phyloP scores from a whole-genome alignment of 768 basidiomycete species.

The Strobilomyces confusus region DNA sequence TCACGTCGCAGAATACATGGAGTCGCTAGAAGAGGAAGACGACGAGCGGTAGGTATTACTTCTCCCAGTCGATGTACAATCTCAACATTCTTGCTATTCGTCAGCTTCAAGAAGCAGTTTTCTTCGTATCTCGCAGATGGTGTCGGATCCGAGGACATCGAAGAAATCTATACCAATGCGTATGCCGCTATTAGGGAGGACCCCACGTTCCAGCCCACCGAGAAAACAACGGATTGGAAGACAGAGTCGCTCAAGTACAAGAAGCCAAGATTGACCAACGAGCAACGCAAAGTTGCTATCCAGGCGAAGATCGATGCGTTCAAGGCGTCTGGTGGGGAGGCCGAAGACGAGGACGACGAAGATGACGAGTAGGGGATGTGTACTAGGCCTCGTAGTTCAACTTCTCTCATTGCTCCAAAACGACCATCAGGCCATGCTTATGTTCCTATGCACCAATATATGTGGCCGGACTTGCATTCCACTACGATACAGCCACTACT shows the following conservation, averaged over 20 bases:
- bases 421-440: slow-evolving; percentile 14
- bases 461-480: slow-evolving; percentile 5
- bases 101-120: slow-evolving; percentile 97
- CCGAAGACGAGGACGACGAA: slow-evolving; percentile 37
- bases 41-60: slow-evolving; percentile 72
- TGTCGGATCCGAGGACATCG: slow-evolving; percentile 93
- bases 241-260: slow-evolving; percentile 74
- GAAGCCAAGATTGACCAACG: slow-evolving; percentile 63
- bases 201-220: slow-evolving; percentile 83
- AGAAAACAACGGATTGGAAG: slow-evolving; percentile 91
- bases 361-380: slow-evolving; percentile 52
- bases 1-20: slow-evolving; percentile 99
- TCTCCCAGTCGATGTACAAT: not conserved
- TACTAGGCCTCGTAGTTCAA: slow-evolving; percentile 1
- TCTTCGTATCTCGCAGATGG: slow-evolving; percentile 92
- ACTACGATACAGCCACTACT: slow-evolving; percentile 28
- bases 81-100: slow-evolving; percentile 4
- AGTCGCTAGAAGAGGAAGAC: slow-evolving; percentile 98
- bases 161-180: slow-evolving; percentile 91
- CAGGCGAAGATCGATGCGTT: slow-evolving; percentile 88
- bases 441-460: slow-evolving; percentile 16
- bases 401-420: slow-evolving; percentile 9
- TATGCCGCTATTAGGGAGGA: slow-evolving; percentile 96
- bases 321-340: slow-evolving; percentile 56
- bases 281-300: slow-evolving; percentile 76